Evolutionary conservation across 805 yeast species (phyloP).

Genomic region (Candida silvatica): DNA sequence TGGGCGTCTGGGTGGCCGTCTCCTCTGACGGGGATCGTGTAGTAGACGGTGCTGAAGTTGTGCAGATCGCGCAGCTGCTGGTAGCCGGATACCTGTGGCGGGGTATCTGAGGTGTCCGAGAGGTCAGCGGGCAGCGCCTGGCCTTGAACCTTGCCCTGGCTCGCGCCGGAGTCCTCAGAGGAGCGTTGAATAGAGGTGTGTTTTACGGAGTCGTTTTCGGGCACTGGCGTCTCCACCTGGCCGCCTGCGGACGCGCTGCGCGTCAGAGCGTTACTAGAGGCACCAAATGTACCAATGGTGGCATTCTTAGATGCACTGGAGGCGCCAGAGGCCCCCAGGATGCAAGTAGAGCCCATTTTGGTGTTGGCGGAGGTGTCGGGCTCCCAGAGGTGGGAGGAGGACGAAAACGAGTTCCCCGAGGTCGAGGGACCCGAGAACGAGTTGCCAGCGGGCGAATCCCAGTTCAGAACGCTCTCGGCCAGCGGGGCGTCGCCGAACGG

Average conservation of each 20-base stretch:
- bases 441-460: neutral
- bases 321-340: neutral
- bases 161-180: too few species aligned
- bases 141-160: too few species aligned
- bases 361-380: neutral
- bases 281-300: neutral
- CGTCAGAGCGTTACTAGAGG: neutral
- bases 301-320: neutral
- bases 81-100: conserved; percentile 10
- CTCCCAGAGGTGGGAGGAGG: neutral
- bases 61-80: conserved; percentile 18
- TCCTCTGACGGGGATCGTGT: conserved; percentile 15
- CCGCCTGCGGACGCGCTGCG: neutral
- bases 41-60: conserved; percentile 23
- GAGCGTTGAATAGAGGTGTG: neutral
- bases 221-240: neutral
- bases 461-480: too few species aligned
- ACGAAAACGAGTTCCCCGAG: too few species aligned
- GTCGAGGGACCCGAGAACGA: neutral
- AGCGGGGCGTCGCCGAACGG: conserved; percentile 25
- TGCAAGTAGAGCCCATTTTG: neutral
- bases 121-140: neutral
- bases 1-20: conserved; percentile 4
- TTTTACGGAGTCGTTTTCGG: neutral
- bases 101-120: neutral